Evolutionary conservation across 108 stramenopile genomes (phyloP), one percentile per base, ranked within the genome.

Genomic region (Stephanodiscus minutulus): DNA sequence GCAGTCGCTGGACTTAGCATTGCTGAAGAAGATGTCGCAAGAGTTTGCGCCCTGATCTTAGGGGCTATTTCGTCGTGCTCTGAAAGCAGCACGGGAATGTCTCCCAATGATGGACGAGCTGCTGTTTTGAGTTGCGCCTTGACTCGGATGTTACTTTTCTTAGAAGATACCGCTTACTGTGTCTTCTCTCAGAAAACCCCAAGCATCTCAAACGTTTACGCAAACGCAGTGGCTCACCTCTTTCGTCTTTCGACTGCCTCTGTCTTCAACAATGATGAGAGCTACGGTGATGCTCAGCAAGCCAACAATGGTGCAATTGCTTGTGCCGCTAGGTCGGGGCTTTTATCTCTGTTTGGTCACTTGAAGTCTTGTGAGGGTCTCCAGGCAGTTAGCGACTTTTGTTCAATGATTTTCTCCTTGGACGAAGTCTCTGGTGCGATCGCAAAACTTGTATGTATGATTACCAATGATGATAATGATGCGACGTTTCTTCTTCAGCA

Each of bases 401-500:
- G 62, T n/a, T 65, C 64, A 15, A 65, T 47, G 64, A 49, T 74
- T 37, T 74, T 74, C 36, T 24, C 64, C 2, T 55, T 44, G 22
- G 73, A 63, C 10, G 24, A 70, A 20, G 24, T 64, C 18, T 8
- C 47, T 47, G 31, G 17, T n/a, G 47, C 74, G 41, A 29, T 52
- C 27, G n/a, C 73, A 21, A 63, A 36, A 17, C 70, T 85, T 15
- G 58, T 74, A 13, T 57, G 61, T 5, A 49, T 84, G 15, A 74
- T 88, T 29, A 50, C 72, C 20, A 36, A 52, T 17, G 66, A 79
- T 28, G 88, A 89, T 70, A 68, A 59, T 24, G 81, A 82, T 58
- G 65, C 82, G 50, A 68, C 82, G 31, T 64, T 58, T 31, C 47
- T 89, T 58, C 76, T 89, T 13, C 79, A 84, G 64, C 61, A 77